Evolutionary conservation across 1,284 basidiomycete species (phyloP).

Genomic region (Austroboletus rostrupii): DNA sequence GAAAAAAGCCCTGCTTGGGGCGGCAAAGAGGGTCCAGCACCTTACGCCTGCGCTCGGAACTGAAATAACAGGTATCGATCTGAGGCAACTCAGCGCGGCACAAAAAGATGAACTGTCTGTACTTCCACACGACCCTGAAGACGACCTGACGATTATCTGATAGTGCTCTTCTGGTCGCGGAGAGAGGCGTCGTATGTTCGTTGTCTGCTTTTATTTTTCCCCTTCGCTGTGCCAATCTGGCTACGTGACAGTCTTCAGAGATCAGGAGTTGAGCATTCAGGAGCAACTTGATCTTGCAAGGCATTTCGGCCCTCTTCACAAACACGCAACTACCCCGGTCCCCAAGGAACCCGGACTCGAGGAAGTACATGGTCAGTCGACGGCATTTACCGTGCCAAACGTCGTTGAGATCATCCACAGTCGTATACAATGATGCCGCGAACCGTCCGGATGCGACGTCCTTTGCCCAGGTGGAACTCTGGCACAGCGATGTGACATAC

Average conservation of each 20-base stretch:
- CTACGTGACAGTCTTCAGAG: constrained; percentile 55
- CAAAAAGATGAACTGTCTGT: constrained; percentile 69
- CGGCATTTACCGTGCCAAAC: not conserved
- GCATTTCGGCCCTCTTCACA: constrained; percentile 77
- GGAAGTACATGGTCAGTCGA: constrained; percentile 67
- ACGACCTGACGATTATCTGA: not conserved
- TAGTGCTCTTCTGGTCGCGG: constrained; percentile 65
- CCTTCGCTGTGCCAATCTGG: constrained; percentile 10
- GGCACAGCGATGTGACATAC: constrained; percentile 80
- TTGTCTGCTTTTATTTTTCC: constrained; percentile 6
- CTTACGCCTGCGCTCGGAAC: constrained; percentile 64
- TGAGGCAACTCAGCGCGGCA: constrained; percentile 51
- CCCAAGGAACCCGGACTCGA: constrained; percentile 69
- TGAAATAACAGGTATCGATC: constrained; percentile 60
- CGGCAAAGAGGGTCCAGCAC: constrained; percentile 56
- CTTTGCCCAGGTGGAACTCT: constrained; percentile 77
- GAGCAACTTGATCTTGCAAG: constrained; percentile 71
- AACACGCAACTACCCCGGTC: constrained; percentile 77
- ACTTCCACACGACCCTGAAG: not conserved
- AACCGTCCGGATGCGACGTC: constrained; percentile 66
- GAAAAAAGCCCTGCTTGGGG: constrained; percentile 53
- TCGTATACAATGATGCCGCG: constrained; percentile 67
- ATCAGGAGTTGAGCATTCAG: constrained; percentile 66
- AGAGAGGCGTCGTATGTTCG: constrained; percentile 67
- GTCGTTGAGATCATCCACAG: constrained; percentile 30